Base-by-base conservation (phyloP, 306 rosid species). In the Styphnolobium japonicum region DNA sequence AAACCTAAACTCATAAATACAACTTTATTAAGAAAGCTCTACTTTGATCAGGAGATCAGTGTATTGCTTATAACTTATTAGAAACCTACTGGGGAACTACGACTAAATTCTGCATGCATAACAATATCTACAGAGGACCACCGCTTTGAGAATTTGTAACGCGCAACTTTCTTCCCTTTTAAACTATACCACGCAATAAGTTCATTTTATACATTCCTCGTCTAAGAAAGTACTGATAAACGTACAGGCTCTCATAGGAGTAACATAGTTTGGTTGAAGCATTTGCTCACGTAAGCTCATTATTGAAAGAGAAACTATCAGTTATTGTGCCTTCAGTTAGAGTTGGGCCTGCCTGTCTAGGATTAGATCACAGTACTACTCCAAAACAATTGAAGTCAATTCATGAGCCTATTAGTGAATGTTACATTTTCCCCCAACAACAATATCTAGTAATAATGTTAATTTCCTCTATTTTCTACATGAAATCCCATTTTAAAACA, bases 201-300 rank as follows among this genome's bases (percentile, higher is more conserved):
- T 22, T 40, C 33, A 29, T 15, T 45, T 69, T 62, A 57, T 58
- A 34, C 64, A 39, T 67, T 15, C 48, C 68, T 51, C 19, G 0
- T 40, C 23, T 42, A 67, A 42, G 69, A 78, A 57, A 67, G 10
- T 37, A 16, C 23, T n/a, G 75, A 53, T 25, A n/a, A 52, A 25
- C 61, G 63, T 14, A 27, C 12, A 6, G 18, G 64, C 67, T 40
- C 46, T 78, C n/a, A 11, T 37, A 40, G 66, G 65, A 61, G 68
- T 52, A 60, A 78, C 73, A 74, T 62, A 53, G 33, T 60, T 74
- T 45, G 63, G 46, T 75, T 81, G 29, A 62, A 16, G 60, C 81
- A 61, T 60, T 78, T 34, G 22, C 68, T 77, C 76, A 67, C 46
- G 45, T 77, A 62, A 79, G 45, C 76, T 45, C 67, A 73, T 21